Conservation (phyloP, 257 asterid genomes). For the Solanum rostratum region DNA sequence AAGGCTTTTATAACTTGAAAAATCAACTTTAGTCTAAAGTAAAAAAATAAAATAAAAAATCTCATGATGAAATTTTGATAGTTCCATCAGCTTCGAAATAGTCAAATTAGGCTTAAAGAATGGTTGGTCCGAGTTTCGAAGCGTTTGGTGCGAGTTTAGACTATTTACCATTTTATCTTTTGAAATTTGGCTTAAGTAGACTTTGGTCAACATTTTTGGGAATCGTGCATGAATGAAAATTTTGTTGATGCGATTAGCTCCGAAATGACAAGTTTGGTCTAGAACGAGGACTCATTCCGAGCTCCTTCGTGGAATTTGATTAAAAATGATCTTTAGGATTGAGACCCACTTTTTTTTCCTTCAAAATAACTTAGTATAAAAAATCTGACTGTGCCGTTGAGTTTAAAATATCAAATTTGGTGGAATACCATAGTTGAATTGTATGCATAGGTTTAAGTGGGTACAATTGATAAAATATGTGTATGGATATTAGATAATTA, state of each 20-base stretch:
- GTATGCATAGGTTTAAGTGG: no score
- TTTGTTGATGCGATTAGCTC: fast-evolving
- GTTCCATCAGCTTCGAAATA: fast-evolving
- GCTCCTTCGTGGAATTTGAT: neutral
- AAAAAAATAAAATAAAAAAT: fast-evolving
- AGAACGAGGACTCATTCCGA: neutral
- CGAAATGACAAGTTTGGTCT: neutral
- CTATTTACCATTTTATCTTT: no score
- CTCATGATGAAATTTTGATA: neutral
- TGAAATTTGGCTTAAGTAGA: neutral
- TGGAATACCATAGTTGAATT: no score
- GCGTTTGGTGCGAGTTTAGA: neutral
- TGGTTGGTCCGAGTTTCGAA: neutral
- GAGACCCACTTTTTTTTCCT: neutral
- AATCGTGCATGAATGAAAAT: fast-evolving
- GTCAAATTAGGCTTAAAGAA: neutral
- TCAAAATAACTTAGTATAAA: no score
- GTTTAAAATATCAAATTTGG: no score
- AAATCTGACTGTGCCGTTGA: fast-evolving
- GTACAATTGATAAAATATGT: no score
- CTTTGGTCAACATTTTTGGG: neutral
- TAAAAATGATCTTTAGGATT: neutral
- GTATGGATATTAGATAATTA: no score
- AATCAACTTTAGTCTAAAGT: neutral
- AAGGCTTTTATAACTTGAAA: neutral